These are phyloP conservation scores for Suillus subalutaceus DNA, from an alignment of 768 basidiomycete species.

Conservation along the genomic window DNA sequence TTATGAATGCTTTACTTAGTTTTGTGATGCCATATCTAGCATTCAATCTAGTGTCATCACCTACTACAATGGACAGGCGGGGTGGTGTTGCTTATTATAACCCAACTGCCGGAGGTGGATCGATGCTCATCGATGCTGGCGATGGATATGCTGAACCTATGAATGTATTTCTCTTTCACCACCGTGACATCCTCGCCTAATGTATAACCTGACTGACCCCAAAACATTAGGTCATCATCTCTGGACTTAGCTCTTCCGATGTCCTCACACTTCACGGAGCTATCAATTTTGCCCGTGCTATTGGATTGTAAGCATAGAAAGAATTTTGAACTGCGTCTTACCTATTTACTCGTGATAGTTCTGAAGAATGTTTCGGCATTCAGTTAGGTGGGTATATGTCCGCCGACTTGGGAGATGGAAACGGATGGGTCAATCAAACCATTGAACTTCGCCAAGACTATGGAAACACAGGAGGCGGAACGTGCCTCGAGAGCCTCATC, in stretches of 20 bases:
- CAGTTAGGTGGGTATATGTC: slow-evolving; percentile 40
- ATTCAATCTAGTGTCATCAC: background rate
- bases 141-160: slow-evolving; percentile 46
- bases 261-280: slow-evolving; percentile 61
- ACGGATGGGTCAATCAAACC: slow-evolving; percentile 46
- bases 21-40: background rate
- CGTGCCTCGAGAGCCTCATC: slow-evolving; percentile 47
- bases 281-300: slow-evolving; percentile 59
- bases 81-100: slow-evolving; percentile 34
- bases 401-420: slow-evolving; percentile 52
- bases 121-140: slow-evolving; percentile 43
- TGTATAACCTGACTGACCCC: background rate
- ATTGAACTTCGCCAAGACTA: slow-evolving; percentile 49
- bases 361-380: slow-evolving; percentile 41
- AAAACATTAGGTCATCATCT: slow-evolving; percentile 60
- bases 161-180: slow-evolving; percentile 37
- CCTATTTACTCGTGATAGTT: slow-evolving; percentile 26
- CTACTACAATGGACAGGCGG: background rate
- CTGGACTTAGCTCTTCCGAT: slow-evolving; percentile 57
- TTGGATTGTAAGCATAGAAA: slow-evolving; percentile 56
- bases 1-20: background rate
- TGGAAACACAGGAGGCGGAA: slow-evolving; percentile 28
- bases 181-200: background rate
- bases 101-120: slow-evolving; percentile 42
- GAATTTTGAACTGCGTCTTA: slow-evolving; percentile 8